Evolutionary conservation across 2,329 filamentous ascomycete species (phyloP), one percentile per base, ranked within the genome.

Genomic region (Seiridium cupressi): DNA sequence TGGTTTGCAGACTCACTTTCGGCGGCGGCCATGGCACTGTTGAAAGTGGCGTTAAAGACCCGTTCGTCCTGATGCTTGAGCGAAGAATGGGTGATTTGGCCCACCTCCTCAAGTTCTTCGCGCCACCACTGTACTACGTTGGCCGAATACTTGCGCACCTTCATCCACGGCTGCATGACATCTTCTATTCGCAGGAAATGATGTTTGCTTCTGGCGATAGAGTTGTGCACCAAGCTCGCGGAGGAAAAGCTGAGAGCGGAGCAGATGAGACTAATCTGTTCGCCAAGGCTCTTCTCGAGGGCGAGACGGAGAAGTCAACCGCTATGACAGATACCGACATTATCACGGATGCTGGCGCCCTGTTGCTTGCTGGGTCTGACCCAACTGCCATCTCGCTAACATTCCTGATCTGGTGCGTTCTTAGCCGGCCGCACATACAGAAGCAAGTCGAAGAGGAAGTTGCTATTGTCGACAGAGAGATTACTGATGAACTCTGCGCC

Each of bases 11-110:
- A 53, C 66, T 86, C 7, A 77, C 72, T 1, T 86, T 86, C 66
- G 83, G 84, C 0, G 77, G 84, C 34, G 81, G 81, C 0, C 85
- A 86, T 57, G 70, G 71, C 1, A 80, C 81, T 72, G 66, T 87
- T 4, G 82, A 86, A 56, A 64, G 67, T 32, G 80, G 81, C 13
- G 35, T 79, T 75, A 74, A 76, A 68, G 80, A 73, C 44, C 18
- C 18, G 18, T 26, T 26, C 18, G 18, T 26, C 18, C 18, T 26
- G 18, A 26, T 26, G 18, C 18, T 26, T 26, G 18, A 26, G 18
- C 18, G 18, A 26, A 26, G 18, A 26, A 26, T 26, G 18, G 18
- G 18, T 26, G 18, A 26, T 26, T 26, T 26, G 18, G 18, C 18
- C 18, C 71, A 76, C 56, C 81, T 81, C 56, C 74, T 71, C 31